Percentiles rank a stretch among this genome's conserved stretches.
Conservation (phyloP, 2,329 filamentous ascomycete species). For the Fusarium metavorans region DNA sequence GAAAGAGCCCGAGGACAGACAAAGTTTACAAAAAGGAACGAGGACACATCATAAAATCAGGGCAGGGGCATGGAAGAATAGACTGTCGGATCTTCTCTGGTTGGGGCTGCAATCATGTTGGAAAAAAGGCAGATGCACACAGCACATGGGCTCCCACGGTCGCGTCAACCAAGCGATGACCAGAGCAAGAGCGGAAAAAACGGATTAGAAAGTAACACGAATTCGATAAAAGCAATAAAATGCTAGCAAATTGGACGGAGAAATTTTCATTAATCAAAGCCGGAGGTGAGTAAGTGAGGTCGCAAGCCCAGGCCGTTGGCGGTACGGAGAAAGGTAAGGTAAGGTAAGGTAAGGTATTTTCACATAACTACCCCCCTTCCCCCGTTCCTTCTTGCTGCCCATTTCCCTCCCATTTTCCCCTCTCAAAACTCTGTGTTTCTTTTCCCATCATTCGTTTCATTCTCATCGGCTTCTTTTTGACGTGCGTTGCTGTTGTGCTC, state of each 20-base stretch:
- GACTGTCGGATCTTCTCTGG: conserved; percentile 2
- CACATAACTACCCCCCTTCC: conserved; percentile 54
- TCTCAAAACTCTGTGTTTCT: conserved; percentile 35
- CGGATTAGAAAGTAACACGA: background rate
- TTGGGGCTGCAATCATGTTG: conserved; percentile 22
- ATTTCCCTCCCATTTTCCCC: conserved; percentile 44
- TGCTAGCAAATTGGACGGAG: conserved; percentile 23
- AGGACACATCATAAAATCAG: background rate
- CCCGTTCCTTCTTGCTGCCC: conserved; percentile 48
- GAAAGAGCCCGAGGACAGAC: background rate
- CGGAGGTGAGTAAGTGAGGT: conserved; percentile 33
- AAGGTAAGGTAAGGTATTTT: conserved; percentile 45
- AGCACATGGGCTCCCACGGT: conserved; percentile 14
- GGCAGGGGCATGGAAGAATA: background rate
- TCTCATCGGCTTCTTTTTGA: conserved; percentile 21
- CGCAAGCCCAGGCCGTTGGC: conserved; percentile 35
- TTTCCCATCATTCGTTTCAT: conserved; percentile 22
- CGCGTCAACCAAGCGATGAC: background rate
- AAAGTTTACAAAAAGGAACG: background rate
- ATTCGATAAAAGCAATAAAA: conserved; percentile 10
- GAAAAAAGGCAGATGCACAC: conserved; percentile 14
- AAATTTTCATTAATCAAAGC: conserved; percentile 33
- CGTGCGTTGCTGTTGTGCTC: conserved; percentile 39
- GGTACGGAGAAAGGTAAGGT: conserved; percentile 41
- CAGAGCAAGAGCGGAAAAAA: background rate